Base-by-base conservation (phyloP, 164 flowering plant species). In the Amborella trichopoda region DNA sequence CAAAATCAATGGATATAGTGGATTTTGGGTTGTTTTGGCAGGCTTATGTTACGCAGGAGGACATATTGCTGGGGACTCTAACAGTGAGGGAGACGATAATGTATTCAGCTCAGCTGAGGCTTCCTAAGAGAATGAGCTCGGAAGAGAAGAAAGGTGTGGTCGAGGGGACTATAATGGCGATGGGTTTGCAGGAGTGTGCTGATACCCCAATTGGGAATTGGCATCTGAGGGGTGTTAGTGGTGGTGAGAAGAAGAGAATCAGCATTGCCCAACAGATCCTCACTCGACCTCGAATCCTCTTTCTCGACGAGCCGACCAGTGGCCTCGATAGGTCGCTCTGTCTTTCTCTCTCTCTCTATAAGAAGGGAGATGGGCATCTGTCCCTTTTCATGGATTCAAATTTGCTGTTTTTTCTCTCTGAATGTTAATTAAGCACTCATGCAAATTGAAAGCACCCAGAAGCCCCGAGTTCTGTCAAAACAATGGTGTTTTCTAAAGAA, bases 41-140 rank as follows among this genome's bases (percentile, higher is more conserved):
- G 94, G 94, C 90, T 27, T 84, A 81, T 59, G 87, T 84, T 40
- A 84, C 95, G 0, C 95, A 81, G 69, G 87, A 84, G 28, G 82
- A 81, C 52, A 51, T 64, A 3, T 14, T 84, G 54, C 34, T 81
- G 45, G 95, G 88, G 18, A 81, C 90, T 10, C 72, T 84, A 0
- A 81, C 90, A 2, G 87, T 84, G 4, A 61, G 69, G 59, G 95
- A 85, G 67, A 74, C 81, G 12, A 48, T 85, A 14, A 56, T 66
- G 2, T 81, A 73, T 63, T 85, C 90, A 13, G 95, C 90, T 4
- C 61, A 71, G 21, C 28, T 85, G 41, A 58, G 90, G 61, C 75
- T 85, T 33, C 91, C 90, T 9, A 12, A 54, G 1, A 17, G 40
- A 23, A 53, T 85, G 75, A 42, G 60, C 48, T 64, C 62, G 50